Conservation (phyloP, 2,329 filamentous ascomycete species). For the Leptographium radiaticola region DNA sequence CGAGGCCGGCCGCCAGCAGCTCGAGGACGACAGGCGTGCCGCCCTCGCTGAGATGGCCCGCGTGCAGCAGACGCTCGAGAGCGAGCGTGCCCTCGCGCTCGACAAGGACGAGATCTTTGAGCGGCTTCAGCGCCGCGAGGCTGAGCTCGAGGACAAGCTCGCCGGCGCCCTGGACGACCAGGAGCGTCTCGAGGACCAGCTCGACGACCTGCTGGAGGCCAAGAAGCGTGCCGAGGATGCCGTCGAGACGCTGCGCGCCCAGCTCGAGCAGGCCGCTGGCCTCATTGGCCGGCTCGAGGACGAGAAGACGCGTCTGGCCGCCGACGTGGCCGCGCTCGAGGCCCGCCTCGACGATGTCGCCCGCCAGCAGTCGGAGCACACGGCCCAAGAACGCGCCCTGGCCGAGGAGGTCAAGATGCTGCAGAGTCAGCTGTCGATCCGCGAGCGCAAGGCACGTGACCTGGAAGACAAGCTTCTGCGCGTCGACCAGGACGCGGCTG, state of each 20-base stretch:
- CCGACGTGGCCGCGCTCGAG: conserved; percentile 57
- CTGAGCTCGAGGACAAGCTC: conserved; percentile 85
- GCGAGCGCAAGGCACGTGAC: conserved; percentile 81
- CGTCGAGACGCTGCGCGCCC: conserved; percentile 61
- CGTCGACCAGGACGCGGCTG: conserved; percentile 75
- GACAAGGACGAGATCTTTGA: conserved; percentile 99
- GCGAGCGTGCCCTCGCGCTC: conserved; percentile 83
- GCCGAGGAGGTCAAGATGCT: conserved; percentile 82
- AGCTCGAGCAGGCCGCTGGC: conserved; percentile 81
- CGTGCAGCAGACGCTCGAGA: conserved; percentile 89
- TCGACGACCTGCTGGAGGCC: conserved; percentile 76
- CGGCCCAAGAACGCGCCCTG: conserved; percentile 61
- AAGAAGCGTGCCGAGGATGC: conserved; percentile 84
- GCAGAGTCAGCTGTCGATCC: conserved; percentile 75
- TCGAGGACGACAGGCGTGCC: conserved; percentile 85
- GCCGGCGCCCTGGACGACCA: conserved; percentile 87
- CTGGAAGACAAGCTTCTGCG: conserved; percentile 74
- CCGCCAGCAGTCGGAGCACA: conserved; percentile 56
- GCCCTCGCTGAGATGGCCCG: conserved; percentile 77
- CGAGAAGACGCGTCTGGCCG: conserved; percentile 66
- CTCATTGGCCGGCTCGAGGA: conserved; percentile 77
- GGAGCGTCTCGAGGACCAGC: conserved; percentile 82
- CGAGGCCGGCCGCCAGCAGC: conserved; percentile 55
- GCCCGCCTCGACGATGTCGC: conserved; percentile 57
- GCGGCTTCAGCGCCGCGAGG: conserved; percentile 81